Evolutionary conservation across 169 alveolate species (phyloP).

Genomic region (Plasmodium inui): DNA sequence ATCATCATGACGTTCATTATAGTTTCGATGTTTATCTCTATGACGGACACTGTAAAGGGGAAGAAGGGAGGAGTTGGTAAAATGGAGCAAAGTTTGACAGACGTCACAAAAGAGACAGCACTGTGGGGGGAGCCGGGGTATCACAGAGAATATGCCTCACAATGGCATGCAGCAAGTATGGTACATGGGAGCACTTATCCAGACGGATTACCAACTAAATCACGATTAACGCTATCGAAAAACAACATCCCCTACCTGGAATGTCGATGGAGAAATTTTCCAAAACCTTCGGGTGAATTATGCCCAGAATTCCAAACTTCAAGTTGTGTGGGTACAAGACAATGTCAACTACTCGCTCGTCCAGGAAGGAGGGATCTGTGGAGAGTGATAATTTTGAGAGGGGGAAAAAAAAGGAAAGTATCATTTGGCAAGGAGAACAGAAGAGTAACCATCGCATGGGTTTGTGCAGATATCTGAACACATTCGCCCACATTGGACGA

Average conservation of each 20-base stretch:
- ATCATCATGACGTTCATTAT: constrained; percentile 27
- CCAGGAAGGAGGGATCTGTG: constrained; percentile 49
- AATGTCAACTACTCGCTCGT: constrained; percentile 63
- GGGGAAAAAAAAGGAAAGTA: constrained; percentile 5
- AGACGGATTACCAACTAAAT: neutral
- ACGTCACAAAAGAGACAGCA: neutral
- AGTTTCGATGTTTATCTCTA: constrained; percentile 49
- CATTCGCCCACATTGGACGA: neutral
- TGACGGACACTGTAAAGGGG: constrained; percentile 23
- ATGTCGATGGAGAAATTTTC: constrained; percentile 83
- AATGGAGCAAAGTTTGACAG: neutral
- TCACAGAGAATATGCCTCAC: neutral
- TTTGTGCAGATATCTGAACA: too few relatives aligned
- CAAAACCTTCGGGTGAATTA: constrained; percentile 95
- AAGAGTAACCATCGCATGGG: neutral
- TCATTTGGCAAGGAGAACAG: neutral
- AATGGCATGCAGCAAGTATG: neutral
- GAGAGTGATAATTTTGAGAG: neutral
- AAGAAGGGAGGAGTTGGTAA: neutral
- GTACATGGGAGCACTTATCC: neutral
- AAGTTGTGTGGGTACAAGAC: constrained; percentile 53
- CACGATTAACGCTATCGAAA: neutral
- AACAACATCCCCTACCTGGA: constrained; percentile 22
- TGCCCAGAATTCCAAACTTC: constrained; percentile 92
- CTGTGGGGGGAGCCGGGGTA: neutral